These are phyloP conservation scores for Naegleria gruberi DNA, from an alignment of 208 protist species.

Conservation along the genomic window DNA sequence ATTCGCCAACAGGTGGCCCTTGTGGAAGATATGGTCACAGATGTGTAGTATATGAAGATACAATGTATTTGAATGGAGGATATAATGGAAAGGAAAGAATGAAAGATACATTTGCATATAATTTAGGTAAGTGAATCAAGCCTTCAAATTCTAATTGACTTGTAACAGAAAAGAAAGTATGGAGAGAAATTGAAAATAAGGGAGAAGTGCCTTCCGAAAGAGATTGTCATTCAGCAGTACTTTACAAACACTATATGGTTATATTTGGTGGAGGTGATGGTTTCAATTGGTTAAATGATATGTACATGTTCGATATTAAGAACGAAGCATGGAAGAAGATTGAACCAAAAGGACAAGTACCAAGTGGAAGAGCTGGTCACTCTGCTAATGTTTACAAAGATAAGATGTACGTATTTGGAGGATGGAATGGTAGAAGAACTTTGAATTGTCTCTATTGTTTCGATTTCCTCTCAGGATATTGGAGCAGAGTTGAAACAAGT, in stretches of 20 bases:
- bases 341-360: neutral
- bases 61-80: neutral
- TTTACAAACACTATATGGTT: neutral
- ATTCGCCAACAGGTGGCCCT: neutral
- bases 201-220: neutral
- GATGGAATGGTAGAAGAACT: slow-evolving; percentile 11
- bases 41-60: neutral
- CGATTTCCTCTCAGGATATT: neutral
- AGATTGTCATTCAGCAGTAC: slow-evolving; percentile 15
- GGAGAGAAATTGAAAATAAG: neutral
- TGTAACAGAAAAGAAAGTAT: neutral
- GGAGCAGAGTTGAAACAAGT: neutral
- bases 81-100: slow-evolving; percentile 9
- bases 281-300: slow-evolving; percentile 16
- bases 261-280: slow-evolving; percentile 23
- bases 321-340: neutral
- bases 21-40: slow-evolving; percentile 9
- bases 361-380: neutral
- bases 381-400: neutral
- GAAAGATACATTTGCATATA: neutral
- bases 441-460: neutral
- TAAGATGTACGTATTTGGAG: slow-evolving; percentile 8
- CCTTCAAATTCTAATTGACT: neutral
- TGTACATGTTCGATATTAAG: neutral
- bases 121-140: neutral